Base-by-base conservation (phyloP, 371 early-diverging fungal genomes). In the Cladochytrium tenue region DNA sequence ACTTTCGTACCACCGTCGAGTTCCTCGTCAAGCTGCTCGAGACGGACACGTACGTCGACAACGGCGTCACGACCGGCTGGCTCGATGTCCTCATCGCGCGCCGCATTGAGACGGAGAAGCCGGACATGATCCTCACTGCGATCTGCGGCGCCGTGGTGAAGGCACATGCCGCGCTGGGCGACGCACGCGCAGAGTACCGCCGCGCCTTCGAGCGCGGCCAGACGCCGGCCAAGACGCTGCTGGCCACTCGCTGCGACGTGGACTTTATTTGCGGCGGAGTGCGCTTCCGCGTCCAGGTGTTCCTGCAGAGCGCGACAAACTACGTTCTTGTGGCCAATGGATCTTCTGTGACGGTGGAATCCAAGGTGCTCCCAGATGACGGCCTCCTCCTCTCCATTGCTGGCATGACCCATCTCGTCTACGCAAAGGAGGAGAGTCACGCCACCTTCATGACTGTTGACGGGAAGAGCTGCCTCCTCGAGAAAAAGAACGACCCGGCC, bases 1-100 rank as follows among this genome's bases (percentile, higher is more conserved):
- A 96, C 70, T 98, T 98, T 89, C 88, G 98, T 56, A 98, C 97
- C 25, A 96, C 98, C 1, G 94, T 96, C 52, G 97, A 96, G 82
- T 98, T 95, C 72, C 88, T 98, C 50, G 89, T 96, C 74, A 91
- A 92, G 68, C 85, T 98, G 62, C 81, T 98, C 66, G 97, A 98
- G 76, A 91, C 92, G 26, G 85, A 88, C 4, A 93, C 90, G 66
- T 98, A 95, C 71, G 85, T 88, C 67, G 84, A 90, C 60, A 97
- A 98, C 86, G 84, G 87, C 2, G 88, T 95, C 76, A 95, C 93
- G 56, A 98, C 98, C 28, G 95, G 92, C 32, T 98, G 98, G 98
- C 83, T 98, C 56, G 98, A 98, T 76, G 89, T 84, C 67, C 80
- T 96, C 67, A 96, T 98, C 68, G 90, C 94, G 51, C 84, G 88